Evolutionary conservation across 2,329 filamentous ascomycete species (phyloP).

Genomic region (Aureobasidium zeae): DNA sequence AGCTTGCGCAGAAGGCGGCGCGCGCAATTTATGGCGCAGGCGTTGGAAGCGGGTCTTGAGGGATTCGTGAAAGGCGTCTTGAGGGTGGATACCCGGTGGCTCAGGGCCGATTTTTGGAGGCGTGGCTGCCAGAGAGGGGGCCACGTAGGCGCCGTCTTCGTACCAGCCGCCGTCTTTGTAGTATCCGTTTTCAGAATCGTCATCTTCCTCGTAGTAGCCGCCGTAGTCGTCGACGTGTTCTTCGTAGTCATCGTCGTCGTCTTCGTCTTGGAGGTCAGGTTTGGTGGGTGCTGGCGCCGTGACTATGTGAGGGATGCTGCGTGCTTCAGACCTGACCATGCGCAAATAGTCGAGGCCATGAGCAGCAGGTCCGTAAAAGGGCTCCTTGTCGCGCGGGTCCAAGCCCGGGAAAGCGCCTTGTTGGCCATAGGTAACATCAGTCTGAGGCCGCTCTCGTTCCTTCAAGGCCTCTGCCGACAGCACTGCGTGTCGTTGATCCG

Average conservation of each 20-base stretch:
- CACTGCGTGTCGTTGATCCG: conserved; percentile 6
- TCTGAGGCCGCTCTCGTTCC: conserved; percentile 29
- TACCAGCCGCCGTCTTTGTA: conserved; percentile 60
- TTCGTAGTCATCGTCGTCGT: conserved; percentile 31
- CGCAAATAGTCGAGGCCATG: conserved; percentile 62
- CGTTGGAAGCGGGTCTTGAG: conserved; percentile 55
- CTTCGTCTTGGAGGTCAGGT: background rate
- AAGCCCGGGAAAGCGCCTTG: conserved; percentile 61
- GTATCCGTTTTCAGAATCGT: conserved; percentile 28
- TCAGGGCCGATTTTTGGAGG: background rate
- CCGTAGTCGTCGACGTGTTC: conserved; percentile 28
- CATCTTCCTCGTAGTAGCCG: conserved; percentile 42
- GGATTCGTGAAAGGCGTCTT: conserved; percentile 57
- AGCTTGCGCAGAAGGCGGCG: conserved; percentile 44
- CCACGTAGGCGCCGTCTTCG: conserved; percentile 70
- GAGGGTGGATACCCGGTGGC: conserved; percentile 34
- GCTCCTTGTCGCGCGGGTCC: conserved; percentile 49
- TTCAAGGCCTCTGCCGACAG: conserved; percentile 4
- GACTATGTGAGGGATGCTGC: conserved; percentile 60
- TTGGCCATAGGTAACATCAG: conserved; percentile 61
- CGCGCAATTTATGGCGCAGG: conserved; percentile 55
- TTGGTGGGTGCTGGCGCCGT: conserved; percentile 41
- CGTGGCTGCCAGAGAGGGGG: conserved; percentile 41
- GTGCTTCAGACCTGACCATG: conserved; percentile 67
- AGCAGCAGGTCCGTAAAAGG: conserved; percentile 54